These are phyloP conservation scores for Striga hermonthica DNA, from an alignment of 305 asterid genomes.

Conservation along the genomic window DNA sequence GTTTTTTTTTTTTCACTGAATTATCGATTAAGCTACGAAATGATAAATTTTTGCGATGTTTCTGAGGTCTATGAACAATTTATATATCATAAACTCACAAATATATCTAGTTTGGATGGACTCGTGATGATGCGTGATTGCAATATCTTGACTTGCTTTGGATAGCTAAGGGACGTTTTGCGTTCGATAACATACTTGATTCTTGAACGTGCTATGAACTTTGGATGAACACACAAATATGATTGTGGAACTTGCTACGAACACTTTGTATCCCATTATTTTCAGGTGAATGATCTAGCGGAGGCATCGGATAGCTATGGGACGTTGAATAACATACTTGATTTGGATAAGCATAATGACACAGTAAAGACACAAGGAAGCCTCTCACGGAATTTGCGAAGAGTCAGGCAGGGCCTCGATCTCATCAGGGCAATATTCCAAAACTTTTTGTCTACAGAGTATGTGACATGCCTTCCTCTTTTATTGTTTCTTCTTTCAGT, in stretches of 20 bases:
- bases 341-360: slow-evolving; percentile 52
- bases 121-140: no score
- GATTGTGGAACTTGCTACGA: neutral
- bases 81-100: no score
- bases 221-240: neutral
- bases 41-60: neutral
- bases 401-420: slow-evolving; percentile 98
- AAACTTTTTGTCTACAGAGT: slow-evolving; percentile 79
- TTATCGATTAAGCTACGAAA: neutral
- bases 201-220: neutral
- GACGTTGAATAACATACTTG: slow-evolving; percentile 55
- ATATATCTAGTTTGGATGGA: no score
- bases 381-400: slow-evolving; percentile 82
- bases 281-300: slow-evolving; percentile 71
- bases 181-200: no score
- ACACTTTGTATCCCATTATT: neutral
- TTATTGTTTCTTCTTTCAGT: no score
- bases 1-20: no score
- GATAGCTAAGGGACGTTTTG: no score
- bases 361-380: slow-evolving; percentile 82
- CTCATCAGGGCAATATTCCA: slow-evolving; percentile 82
- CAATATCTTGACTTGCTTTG: no score
- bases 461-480: slow-evolving; percentile 32
- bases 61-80: no score
- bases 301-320: slow-evolving; percentile 57